phyloP scores from a whole-genome alignment of 345 rosid genomes.

The Acer saccharum region DNA sequence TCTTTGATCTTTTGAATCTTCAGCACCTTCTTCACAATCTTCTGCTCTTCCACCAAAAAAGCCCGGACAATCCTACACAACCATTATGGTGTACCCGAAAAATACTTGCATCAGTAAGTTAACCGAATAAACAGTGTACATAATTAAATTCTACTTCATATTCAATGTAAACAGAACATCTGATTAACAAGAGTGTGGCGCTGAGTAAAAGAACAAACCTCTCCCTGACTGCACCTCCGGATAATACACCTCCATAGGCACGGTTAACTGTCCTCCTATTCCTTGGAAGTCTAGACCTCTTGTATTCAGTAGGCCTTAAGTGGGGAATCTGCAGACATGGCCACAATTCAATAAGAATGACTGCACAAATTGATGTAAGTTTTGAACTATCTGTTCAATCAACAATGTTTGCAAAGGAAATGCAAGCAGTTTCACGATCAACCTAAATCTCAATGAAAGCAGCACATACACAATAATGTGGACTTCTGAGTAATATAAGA shows the following conservation, averaged over 20 bases:
- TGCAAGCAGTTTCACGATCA: neutral
- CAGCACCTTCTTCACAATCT: conserved; percentile 41
- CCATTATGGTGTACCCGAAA: neutral
- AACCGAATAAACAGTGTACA: neutral
- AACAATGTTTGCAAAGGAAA: too few species aligned
- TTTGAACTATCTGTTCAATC: neutral
- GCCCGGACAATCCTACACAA: conserved; percentile 31
- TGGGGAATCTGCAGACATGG: conserved; percentile 31
- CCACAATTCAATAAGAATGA: neutral
- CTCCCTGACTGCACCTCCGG: conserved; percentile 41
- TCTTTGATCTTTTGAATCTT: conserved; percentile 34
- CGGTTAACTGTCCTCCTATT: conserved; percentile 43
- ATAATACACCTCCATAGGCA: conserved; percentile 42
- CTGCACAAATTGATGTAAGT: neutral
- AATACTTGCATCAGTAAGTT: neutral
- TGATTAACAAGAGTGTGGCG: neutral
- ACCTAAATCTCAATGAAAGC: neutral
- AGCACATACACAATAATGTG: neutral
- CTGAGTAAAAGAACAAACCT: conserved; percentile 22
- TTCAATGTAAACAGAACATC: neutral
- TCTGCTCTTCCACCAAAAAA: conserved; percentile 40
- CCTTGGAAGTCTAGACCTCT: conserved; percentile 39
- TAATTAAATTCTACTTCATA: neutral
- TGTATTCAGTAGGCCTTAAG: conserved; percentile 42
- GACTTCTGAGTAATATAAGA: neutral